Base-by-base conservation (phyloP, 441 rosid species). In the Gossypium davidsonii region DNA sequence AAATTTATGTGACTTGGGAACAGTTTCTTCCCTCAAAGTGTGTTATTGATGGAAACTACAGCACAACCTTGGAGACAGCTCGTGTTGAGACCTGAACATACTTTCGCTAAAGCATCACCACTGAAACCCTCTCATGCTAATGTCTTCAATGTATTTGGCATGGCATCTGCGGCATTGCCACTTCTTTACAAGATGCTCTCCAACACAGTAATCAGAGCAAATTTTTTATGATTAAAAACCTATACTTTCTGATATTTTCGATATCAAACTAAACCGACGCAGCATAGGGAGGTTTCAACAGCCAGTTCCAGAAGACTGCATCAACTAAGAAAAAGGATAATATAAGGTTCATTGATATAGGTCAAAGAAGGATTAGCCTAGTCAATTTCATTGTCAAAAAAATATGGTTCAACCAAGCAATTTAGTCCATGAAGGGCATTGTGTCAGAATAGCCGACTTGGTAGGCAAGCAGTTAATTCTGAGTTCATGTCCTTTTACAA, bases 111-210 rank as follows among this genome's bases (percentile, higher is more conserved):
- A 57, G 15, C 61, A 81, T 80, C 77, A 74, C 78, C 79, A 71
- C 52, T 55, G 34, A 18, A 81, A 78, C 73, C 81, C 78, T 73
- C 83, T 58, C 85, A 76, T 46, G 75, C 75, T 12, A 48, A 53
- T 68, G 80, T 59, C 82, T 82, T 77, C 71, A 55, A 77, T 57
- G 80, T 76, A 79, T 75, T 73, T 70, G 55, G 74, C 56, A 58
- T 52, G 78, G 75, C 74, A 75, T 51, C 39, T 18, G 83, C 74
- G 73, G 81, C 90, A 84, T 76, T 82, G 44, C 65, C 61, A 72
- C 81, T 78, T 53, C 80, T 89, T 83, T 83, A 86, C 88, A 84
- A 71, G 81, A 84, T 83, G 88, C 89, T 83, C 88, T 83, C 86
- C 79, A 78, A 77, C 70, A 78, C 76, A 65, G 78, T 78, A 81